A percentile compares a stretch with the other conserved stretches of the same genome.
Evolutionary conservation across 495 filamentous ascomycete species (phyloP).

Genomic region (Aspergillus conjunctus): DNA sequence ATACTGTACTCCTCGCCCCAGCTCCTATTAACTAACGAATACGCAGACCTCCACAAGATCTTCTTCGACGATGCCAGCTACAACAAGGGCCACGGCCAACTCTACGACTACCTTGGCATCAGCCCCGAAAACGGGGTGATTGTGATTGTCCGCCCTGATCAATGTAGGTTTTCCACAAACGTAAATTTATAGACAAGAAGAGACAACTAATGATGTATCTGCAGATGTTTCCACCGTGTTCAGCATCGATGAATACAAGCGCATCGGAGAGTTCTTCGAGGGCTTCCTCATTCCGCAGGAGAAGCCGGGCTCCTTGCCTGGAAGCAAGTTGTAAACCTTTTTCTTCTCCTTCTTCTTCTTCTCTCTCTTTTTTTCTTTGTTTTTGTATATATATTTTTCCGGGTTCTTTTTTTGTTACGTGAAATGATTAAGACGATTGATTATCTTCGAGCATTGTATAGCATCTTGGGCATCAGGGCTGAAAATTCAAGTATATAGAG

Average conservation of each 20-base stretch:
- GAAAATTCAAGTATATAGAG: background rate
- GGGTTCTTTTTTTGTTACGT: background rate
- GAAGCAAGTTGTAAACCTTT: conserved; percentile 20
- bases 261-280: conserved; percentile 46
- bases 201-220: background rate
- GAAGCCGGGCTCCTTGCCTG: conserved; percentile 18
- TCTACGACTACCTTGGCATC: conserved; percentile 63
- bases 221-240: conserved; percentile 44
- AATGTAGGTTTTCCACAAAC: conserved; percentile 51
- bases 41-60: conserved; percentile 60
- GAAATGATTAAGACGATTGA: background rate
- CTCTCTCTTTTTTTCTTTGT: background rate
- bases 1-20: background rate
- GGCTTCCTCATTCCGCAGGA: conserved; percentile 36
- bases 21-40: conserved; percentile 1
- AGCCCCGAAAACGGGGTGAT: conserved; percentile 55
- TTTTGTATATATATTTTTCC: no score
- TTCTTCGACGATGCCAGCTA: conserved; percentile 70
- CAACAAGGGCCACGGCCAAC: conserved; percentile 64
- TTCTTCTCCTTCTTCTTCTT: background rate
- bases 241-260: conserved; percentile 35
- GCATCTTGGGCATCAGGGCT: background rate
- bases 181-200: background rate
- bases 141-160: conserved; percentile 67
- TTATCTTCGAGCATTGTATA: background rate